Conservation (phyloP, 306 rosid genomes). For the Fagus crenata region DNA sequence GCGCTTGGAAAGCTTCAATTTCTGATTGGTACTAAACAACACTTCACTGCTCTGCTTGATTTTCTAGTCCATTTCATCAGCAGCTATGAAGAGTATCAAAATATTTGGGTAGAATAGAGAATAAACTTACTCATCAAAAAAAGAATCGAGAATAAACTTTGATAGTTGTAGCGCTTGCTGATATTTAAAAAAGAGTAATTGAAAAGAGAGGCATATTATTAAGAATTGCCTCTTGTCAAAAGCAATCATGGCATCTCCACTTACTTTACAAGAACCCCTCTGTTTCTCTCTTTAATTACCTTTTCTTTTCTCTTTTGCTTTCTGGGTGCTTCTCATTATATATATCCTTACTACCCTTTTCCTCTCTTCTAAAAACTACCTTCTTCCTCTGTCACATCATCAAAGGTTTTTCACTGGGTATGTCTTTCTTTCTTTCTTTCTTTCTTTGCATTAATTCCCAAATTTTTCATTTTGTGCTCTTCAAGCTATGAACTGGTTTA, state of each 20-base stretch:
- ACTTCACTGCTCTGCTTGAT: no score
- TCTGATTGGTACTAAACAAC: no score
- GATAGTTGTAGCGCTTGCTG: no score
- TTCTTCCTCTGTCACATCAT: constrained; percentile 21
- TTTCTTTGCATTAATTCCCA: background rate
- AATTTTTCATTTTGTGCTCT: background rate
- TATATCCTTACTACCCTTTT: background rate
- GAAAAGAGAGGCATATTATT: constrained; percentile 5
- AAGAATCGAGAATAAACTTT: no score
- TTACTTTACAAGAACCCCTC: background rate
- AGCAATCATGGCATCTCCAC: constrained; percentile 46
- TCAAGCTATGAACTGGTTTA: background rate
- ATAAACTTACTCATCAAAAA: no score
- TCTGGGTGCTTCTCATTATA: background rate
- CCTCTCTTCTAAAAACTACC: constrained; percentile 2
- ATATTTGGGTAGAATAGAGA: no score
- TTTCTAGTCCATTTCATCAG: no score
- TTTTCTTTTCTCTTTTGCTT: background rate
- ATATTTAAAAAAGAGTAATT: background rate
- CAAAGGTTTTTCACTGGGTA: constrained; percentile 34
- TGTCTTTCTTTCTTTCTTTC: constrained; percentile 4
- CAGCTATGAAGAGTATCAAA: no score
- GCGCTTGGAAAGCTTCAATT: no score
- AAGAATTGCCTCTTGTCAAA: constrained; percentile 18
- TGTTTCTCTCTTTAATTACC: background rate